Percentiles rank a stretch among this genome's conserved stretches.
Evolutionary conservation across 2,329 filamentous ascomycete species (phyloP).

Genomic region (Seiridium cupressi): DNA sequence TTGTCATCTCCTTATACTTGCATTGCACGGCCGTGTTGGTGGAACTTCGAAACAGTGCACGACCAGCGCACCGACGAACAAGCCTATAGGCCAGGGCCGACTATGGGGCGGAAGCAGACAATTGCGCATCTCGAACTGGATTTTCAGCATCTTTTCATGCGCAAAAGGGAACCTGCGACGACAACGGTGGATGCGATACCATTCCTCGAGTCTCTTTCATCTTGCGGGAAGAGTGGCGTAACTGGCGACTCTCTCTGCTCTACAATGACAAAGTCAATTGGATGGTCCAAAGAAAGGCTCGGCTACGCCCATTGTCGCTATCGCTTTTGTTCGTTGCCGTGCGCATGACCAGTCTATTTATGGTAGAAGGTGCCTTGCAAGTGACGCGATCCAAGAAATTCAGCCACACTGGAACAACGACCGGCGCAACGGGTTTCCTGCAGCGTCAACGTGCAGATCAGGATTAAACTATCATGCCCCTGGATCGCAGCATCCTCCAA

Average conservation of each 20-base stretch:
- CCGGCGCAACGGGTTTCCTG: constrained; percentile 7
- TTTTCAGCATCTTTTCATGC: neutral
- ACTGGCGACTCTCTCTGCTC: too few relatives aligned
- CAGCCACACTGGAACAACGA: constrained; percentile 2
- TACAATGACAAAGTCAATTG: too few relatives aligned
- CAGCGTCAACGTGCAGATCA: neutral
- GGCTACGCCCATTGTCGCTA: too few relatives aligned
- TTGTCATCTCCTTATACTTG: constrained; percentile 1
- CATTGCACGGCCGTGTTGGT: neutral
- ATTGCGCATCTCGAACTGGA: neutral
- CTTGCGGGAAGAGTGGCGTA: too few relatives aligned
- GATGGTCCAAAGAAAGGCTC: too few relatives aligned
- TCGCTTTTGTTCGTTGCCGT: neutral
- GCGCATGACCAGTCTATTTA: constrained; percentile 1
- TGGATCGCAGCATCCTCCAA: too few relatives aligned
- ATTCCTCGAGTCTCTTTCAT: too few relatives aligned
- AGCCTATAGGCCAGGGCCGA: neutral
- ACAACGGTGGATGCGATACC: too few relatives aligned
- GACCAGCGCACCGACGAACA: neutral
- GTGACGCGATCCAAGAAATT: neutral
- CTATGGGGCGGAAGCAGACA: neutral
- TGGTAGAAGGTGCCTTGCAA: neutral
- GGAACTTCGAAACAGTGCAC: constrained; percentile 3
- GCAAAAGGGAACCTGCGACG: too few relatives aligned
- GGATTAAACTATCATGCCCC: too few relatives aligned